These are phyloP conservation scores for Protomyces inouyei DNA, from an alignment of 1,139 yeast species.

Conservation along the genomic window DNA sequence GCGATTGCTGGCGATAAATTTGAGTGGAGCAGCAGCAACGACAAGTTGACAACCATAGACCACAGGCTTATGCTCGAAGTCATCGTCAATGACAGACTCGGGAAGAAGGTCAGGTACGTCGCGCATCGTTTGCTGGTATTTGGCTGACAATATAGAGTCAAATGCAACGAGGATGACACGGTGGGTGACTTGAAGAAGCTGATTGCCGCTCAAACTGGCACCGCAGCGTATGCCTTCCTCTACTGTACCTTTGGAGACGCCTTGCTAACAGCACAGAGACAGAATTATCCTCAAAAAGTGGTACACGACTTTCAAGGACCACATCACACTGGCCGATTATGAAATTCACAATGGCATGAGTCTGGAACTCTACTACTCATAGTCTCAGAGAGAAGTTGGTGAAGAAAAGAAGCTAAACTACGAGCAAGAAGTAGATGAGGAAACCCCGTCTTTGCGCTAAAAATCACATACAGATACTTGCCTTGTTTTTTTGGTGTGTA, in stretches of 20 bases:
- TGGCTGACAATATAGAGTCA: constrained; percentile 5
- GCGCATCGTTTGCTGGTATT: constrained; percentile 41
- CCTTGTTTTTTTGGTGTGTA: neutral
- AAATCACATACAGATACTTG: too few species aligned
- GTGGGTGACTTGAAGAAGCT: constrained; percentile 90
- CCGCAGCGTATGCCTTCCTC: constrained; percentile 39
- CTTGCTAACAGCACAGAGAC: neutral
- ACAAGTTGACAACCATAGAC: neutral
- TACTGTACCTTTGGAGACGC: too few species aligned
- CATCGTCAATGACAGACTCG: constrained; percentile 49
- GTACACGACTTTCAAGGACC: constrained; percentile 77
- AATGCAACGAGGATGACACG: constrained; percentile 73
- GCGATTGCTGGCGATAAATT: neutral
- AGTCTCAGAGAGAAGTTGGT: neutral
- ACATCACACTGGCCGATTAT: constrained; percentile 83
- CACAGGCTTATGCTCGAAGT: constrained; percentile 9
- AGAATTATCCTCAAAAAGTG: constrained; percentile 29
- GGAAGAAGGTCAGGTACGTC: constrained; percentile 71
- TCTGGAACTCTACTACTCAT: constrained; percentile 59
- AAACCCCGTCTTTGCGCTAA: too few species aligned
- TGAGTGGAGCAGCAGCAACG: neutral
- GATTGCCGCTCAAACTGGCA: constrained; percentile 76
- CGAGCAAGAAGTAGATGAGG: too few species aligned
- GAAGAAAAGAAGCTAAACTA: neutral
- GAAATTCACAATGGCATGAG: constrained; percentile 88